Base-by-base conservation (phyloP, 2,329 filamentous ascomycete genomes). In the Fusarium fujikuroi region DNA sequence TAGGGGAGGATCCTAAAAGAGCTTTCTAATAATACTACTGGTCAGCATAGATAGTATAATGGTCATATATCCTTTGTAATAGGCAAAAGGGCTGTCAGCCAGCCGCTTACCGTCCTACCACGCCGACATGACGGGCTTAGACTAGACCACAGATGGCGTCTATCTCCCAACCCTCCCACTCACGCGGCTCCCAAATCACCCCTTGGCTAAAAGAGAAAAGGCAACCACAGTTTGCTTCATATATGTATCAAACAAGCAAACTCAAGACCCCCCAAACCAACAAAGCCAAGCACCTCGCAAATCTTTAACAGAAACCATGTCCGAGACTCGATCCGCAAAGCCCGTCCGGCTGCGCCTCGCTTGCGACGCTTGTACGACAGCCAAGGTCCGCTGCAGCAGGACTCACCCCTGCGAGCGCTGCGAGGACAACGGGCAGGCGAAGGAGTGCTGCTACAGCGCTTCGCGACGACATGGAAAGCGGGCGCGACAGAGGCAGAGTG, bases 391-490 rank as follows among this genome's bases (percentile, higher is more conserved):
- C 19, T 72, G 70, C 43, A 72, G 70, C 42, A 70, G 67, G 43
- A 72, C 70, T 66, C 65, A 70, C 14, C 70, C 70, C 9, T 72
- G 70, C 18, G 70, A 72, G 18, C 70, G 70, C 37, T 72, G 70
- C 21, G 57, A 70, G 36, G 70, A 72, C 7, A 72, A 52, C 42
- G 70, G 70, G 0, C 66, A 56, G 25, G 70, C 54, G 14, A 60
- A 59, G 9, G 43, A 72, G 34, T 72, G 70, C 43, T 62, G 25
- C 37, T 72, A 72, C 32, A 72, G 70, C 5, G 70, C 46, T 47
- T 72, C 70, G 0, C 21, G 56, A 43, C 36, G 70, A 32, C 65
- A 72, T 61, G 70, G 70, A 2, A 73, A 66, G 39, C 44, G 70
- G 28, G 37, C 60, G 39, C 57, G 70, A 52, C 60, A 70, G 36